Evolutionary conservation across 1,284 basidiomycete species (phyloP), one percentile per base, ranked within the genome.

Genomic region (Sparassis latifolia): DNA sequence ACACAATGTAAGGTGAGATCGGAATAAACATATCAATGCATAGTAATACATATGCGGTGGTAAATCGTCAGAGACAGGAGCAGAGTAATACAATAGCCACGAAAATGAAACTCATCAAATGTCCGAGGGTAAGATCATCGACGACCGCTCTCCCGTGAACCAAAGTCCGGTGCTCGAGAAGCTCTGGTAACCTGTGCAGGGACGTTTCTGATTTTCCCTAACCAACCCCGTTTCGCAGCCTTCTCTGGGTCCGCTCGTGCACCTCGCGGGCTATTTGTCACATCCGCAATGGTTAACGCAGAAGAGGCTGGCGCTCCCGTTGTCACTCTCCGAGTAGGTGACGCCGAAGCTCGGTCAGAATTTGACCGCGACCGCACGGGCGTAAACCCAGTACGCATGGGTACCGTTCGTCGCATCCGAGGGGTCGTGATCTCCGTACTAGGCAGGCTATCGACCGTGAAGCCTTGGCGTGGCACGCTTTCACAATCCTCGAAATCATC

Each of bases 401-500:
- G 76, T 52, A 81, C 58, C 48, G 77, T 73, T 55, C 79, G 74
- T 52, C 80, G 76, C 33, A 76, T 71, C 46, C 79, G 77, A 31
- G 82, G 82, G 1, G 80, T 82, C 32, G 70, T 70, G 32, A 69
- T 73, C 54, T 77, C 73, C 29, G 57, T 61, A 35, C 46, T 55
- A 6, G 60, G 62, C 37, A 74, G 59, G 52, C 78, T 76, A 20
- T 78, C 80, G 4, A 71, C 62, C 5, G 80, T 84, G 60, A 83
- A 82, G 1, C 73, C 80, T 61, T 83, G 80, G 0, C 77, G 75
- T 27, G 84, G 81, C 20, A 82, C 65, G 44, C 58, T 55, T n/a
- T 68, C 62, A 43, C 72, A 77, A 52, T 75, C 69, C 45, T 86
- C 84, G 55, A 84, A 84, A 58, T 89, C 86, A 50, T 87, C 86